Base-by-base conservation (phyloP, 805 yeast genomes). In the Priceomyces carsonii region DNA sequence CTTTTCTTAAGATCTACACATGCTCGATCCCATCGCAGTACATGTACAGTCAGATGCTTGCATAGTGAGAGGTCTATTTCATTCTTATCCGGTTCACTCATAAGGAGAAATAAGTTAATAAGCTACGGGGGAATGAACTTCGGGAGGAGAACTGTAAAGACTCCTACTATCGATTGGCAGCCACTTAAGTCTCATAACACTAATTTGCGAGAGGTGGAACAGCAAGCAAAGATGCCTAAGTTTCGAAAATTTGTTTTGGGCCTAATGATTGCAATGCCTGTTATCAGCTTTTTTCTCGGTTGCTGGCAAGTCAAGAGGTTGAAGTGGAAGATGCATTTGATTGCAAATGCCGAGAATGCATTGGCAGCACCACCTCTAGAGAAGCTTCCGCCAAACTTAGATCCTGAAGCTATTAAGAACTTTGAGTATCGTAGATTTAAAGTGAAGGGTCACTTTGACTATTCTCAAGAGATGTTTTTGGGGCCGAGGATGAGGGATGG, bases 261-360 rank as follows among this genome's bases (percentile, higher is more conserved):
- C 18, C 50, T 73, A 51, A 48, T 68, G 79, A 38, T 63, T 42
- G 77, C 91, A 14, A 91, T 95, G 82, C 99, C 99, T 0, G 71
- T 89, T 1, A 72, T 89, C 2, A 79, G 96, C 8, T 85, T 91
- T 55, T 82, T 80, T 30, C 65, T 93, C 28, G 99, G 98, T 2
- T 76, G 89, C 37, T 93, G 99, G 99, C 99, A 93, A 64, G 79
- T 86, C 29, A 69, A 77, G 48, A 71, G 99, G 45, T 64, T 93
- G 32, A 71, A 77, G 41, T 93, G 99, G 99, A 93, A 93, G 58
- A 84, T 80, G 16, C 77, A 81, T 42, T 69, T 93, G 42, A 84
- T 93, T 42, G 82, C 95, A 3, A 74, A 76, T 14, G 81, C 91
- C 51, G 97, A 93, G 57, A 88, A 86, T 50, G 68, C 90, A 44